Evolutionary conservation across 2,329 filamentous ascomycete species (phyloP).

Genomic region (Orbilia brochopaga): DNA sequence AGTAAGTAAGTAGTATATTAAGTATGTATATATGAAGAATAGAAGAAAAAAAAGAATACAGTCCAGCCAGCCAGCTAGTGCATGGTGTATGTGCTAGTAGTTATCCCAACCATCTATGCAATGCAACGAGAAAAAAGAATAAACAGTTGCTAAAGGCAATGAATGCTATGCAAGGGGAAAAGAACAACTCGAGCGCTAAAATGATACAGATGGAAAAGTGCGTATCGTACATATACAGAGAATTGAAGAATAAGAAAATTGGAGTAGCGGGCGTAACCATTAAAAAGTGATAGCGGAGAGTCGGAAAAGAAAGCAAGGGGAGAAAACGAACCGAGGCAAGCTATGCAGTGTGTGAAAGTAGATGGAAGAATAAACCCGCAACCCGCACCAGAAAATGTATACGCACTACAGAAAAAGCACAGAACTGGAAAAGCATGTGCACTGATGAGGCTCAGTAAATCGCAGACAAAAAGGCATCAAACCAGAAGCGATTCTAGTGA

Average conservation of each 20-base stretch:
- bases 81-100: slow-evolving; percentile 3
- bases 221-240: slow-evolving; percentile 48
- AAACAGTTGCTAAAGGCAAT: slow-evolving; percentile 15
- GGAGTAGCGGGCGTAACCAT: slow-evolving; percentile 28
- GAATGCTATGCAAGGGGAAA: slow-evolving; percentile 21
- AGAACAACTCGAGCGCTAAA: slow-evolving; percentile 10
- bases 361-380: slow-evolving; percentile 30
- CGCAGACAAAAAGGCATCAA: too few relatives aligned
- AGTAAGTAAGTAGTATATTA: not conserved
- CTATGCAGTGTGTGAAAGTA: slow-evolving; percentile 30
- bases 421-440: slow-evolving; percentile 8
- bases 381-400: slow-evolving; percentile 48
- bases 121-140: slow-evolving; percentile 20
- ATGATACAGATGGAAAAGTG: slow-evolving; percentile 22
- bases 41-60: slow-evolving; percentile 9
- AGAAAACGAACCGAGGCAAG: slow-evolving; percentile 42
- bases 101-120: slow-evolving; percentile 50
- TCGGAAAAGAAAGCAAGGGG: slow-evolving; percentile 10
- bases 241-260: slow-evolving; percentile 12
- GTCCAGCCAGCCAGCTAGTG: slow-evolving; percentile 36
- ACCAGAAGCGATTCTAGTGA: too few relatives aligned
- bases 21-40: slow-evolving; percentile 1
- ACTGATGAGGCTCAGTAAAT: not conserved
- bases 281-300: slow-evolving; percentile 28
- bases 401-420: slow-evolving; percentile 25